Evolutionary conservation across 768 basidiomycete genomes (phyloP).

Genomic region (Leccinum pellstonianum): DNA sequence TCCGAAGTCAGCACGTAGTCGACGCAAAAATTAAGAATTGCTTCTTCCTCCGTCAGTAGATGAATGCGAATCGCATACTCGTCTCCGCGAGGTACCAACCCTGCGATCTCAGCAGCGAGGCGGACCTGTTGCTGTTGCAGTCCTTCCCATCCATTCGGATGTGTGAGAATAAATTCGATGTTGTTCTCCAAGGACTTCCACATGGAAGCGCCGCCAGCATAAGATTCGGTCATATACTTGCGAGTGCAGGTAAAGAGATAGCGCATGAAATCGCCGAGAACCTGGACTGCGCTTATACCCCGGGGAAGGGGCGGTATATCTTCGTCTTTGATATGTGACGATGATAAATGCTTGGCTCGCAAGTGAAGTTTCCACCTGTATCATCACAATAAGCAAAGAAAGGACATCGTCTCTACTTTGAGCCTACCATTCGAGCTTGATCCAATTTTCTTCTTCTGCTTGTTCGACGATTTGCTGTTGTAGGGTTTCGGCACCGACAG

Average conservation of each 20-base stretch:
- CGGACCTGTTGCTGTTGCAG: slow-evolving; percentile 31
- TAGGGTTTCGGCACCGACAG: slow-evolving; percentile 44
- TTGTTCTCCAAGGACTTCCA: slow-evolving; percentile 25
- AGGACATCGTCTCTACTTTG: not conserved
- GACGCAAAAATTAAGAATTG: slow-evolving; percentile 39
- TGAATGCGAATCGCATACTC: slow-evolving; percentile 19
- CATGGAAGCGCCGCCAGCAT: slow-evolving; percentile 27
- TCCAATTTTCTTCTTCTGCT: slow-evolving; percentile 39
- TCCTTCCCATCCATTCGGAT: slow-evolving; percentile 35
- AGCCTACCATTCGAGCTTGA: slow-evolving; percentile 42
- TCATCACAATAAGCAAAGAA: not conserved
- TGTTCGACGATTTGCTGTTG: slow-evolving; percentile 35
- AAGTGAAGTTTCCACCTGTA: slow-evolving; percentile 38
- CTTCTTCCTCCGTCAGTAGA: slow-evolving; percentile 29
- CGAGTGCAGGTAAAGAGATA: slow-evolving; percentile 28
- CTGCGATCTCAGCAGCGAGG: slow-evolving; percentile 24
- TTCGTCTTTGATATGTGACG: slow-evolving; percentile 23
- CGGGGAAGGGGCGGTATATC: slow-evolving; percentile 27
- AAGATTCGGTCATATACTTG: slow-evolving; percentile 22
- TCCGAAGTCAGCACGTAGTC: slow-evolving; percentile 40
- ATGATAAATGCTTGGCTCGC: slow-evolving; percentile 26
- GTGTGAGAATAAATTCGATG: slow-evolving; percentile 27
- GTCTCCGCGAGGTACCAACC: slow-evolving; percentile 19
- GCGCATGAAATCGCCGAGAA: slow-evolving; percentile 29
- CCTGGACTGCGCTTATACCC: slow-evolving; percentile 19